These are phyloP conservation scores for Hirschioporus abietinus DNA, from an alignment of 768 basidiomycete genomes.

Conservation along the genomic window DNA sequence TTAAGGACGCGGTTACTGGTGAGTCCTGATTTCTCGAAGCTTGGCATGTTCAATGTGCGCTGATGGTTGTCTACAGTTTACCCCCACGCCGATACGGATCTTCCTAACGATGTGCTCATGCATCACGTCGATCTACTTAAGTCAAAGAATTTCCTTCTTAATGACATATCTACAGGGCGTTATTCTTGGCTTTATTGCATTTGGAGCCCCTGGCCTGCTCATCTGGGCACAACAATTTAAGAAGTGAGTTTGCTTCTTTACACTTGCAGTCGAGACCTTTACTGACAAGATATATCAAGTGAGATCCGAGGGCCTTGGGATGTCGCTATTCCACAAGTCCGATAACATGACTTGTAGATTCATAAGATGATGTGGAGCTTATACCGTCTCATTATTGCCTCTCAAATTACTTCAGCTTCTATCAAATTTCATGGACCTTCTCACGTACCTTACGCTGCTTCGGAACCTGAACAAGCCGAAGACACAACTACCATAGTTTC, in stretches of 20 bases:
- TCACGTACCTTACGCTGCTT: not conserved
- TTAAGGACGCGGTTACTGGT: constrained; percentile 72
- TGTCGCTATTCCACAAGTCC: constrained; percentile 57
- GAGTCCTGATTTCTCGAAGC: constrained; percentile 16
- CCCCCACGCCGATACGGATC: constrained; percentile 46
- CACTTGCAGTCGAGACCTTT: not conserved
- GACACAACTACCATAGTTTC: not conserved
- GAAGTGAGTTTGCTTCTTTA: constrained; percentile 51
- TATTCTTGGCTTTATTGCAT: constrained; percentile 53
- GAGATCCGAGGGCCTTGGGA: constrained; percentile 92
- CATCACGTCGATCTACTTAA: constrained; percentile 36
- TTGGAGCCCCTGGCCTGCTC: constrained; percentile 67
- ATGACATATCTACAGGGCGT: constrained; percentile 7
- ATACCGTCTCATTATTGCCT: not conserved
- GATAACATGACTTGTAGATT: constrained; percentile 5
- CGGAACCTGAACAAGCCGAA: not conserved
- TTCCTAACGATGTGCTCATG: constrained; percentile 51
- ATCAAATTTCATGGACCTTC: not conserved
- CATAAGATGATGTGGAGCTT: not conserved
- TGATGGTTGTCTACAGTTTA: constrained; percentile 15
- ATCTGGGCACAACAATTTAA: constrained; percentile 87
- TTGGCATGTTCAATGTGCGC: constrained; percentile 29
- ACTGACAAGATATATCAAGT: constrained; percentile 33
- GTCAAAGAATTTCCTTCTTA: not conserved
- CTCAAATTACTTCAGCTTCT: not conserved